A percentile compares a stretch with the other conserved stretches of the same genome.
Evolutionary conservation across 2,329 filamentous ascomycete genomes (phyloP).

Genomic region (Scedosporium aurantiacum): DNA sequence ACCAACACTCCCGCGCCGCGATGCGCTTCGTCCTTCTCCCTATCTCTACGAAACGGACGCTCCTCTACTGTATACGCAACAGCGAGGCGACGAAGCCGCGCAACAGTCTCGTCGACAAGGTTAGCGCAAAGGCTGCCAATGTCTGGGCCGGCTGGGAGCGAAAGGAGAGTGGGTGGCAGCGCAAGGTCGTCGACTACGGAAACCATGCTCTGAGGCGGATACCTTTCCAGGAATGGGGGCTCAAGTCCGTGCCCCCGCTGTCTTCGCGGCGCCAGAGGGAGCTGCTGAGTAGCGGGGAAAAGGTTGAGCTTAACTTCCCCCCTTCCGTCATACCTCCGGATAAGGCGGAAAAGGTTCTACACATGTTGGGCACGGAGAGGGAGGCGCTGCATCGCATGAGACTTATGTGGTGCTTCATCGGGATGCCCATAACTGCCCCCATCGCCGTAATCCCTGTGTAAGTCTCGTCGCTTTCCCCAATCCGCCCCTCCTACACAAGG

Average conservation of each 20-base stretch:
- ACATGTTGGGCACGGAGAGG: conserved; percentile 65
- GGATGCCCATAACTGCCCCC: conserved; percentile 74
- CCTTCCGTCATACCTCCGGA: conserved; percentile 53
- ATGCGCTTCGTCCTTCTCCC: conserved; percentile 95
- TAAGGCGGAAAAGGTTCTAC: conserved; percentile 54
- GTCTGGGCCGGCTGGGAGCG: conserved; percentile 85
- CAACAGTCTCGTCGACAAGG: conserved; percentile 44
- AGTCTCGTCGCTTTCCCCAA: conserved; percentile 23
- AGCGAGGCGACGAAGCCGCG: conserved; percentile 33
- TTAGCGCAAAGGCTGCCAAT: conserved; percentile 58
- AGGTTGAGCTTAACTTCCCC: conserved; percentile 69
- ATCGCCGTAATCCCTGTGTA: conserved; percentile 80
- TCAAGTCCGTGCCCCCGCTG: conserved; percentile 86
- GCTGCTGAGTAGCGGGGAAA: conserved; percentile 49
- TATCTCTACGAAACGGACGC: conserved; percentile 78
- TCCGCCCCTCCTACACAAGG: background rate
- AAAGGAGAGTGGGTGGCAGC: conserved; percentile 78
- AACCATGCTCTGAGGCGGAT: conserved; percentile 79
- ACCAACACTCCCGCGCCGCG: conserved; percentile 14
- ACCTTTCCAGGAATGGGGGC: conserved; percentile 92
- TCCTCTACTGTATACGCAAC: conserved; percentile 82
- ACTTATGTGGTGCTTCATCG: conserved; percentile 69
- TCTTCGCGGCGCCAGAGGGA: conserved; percentile 54
- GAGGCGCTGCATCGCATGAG: conserved; percentile 65
- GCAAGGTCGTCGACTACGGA: conserved; percentile 72